These are phyloP conservation scores for Bryoglossum gracile DNA, from an alignment of 495 filamentous ascomycete genomes.

Conservation along the genomic window DNA sequence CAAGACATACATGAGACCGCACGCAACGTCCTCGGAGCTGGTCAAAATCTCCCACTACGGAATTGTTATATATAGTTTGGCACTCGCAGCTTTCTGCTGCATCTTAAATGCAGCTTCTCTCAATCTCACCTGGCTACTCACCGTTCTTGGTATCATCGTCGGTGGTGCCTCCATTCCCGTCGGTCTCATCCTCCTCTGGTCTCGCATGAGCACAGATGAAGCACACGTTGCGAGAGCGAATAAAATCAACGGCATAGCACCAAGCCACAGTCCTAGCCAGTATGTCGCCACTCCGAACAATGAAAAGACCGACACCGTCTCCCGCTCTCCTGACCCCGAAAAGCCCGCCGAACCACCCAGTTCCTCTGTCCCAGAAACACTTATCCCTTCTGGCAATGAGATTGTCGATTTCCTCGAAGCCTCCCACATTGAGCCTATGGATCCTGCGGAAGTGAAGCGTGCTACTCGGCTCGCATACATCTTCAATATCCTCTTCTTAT, in stretches of 20 bases:
- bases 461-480: conserved; percentile 25
- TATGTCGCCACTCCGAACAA: neutral
- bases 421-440: conserved; percentile 33
- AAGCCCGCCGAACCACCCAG: conserved; percentile 1
- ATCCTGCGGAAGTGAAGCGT: conserved; percentile 29
- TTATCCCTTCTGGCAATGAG: conserved; percentile 28
- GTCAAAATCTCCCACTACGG: conserved; percentile 40
- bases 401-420: conserved; percentile 35
- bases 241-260: conserved; percentile 29
- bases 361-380: neutral
- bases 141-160: conserved; percentile 38
- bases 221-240: conserved; percentile 24
- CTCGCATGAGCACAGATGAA: conserved; percentile 28
- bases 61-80: conserved; percentile 40
- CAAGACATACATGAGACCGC: conserved; percentile 44
- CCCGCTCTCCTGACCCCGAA: neutral
- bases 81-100: conserved; percentile 32
- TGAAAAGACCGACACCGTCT: neutral
- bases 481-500: conserved; percentile 29
- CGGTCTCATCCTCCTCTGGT: conserved; percentile 34
- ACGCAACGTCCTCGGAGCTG: conserved; percentile 34
- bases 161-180: conserved; percentile 37
- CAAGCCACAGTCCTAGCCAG: neutral
- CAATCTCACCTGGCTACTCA: conserved; percentile 40
- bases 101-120: conserved; percentile 35